phyloP scores from a whole-genome alignment of 768 basidiomycete species.

The Phaeolepiota aurea region DNA sequence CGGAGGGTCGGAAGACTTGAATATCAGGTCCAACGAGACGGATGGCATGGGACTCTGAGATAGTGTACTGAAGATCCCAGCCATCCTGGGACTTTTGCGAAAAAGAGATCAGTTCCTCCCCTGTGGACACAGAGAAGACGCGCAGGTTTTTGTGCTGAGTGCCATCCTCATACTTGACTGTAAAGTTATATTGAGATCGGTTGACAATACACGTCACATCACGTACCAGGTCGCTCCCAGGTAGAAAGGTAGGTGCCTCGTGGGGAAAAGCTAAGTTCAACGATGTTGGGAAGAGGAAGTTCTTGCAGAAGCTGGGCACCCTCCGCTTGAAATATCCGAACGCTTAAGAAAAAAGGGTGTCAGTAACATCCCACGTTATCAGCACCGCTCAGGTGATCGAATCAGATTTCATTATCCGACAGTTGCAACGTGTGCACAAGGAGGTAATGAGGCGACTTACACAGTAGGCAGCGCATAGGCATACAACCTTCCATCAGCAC shows the following conservation, averaged over 20 bases:
- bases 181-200: constrained; percentile 1
- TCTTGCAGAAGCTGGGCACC: constrained; percentile 67
- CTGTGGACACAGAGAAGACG: constrained; percentile 80
- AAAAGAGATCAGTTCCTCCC: constrained; percentile 81
- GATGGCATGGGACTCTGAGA: constrained; percentile 81
- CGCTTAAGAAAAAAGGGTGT: constrained; percentile 28
- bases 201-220: neutral
- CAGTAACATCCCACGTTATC: neutral
- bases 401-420: neutral
- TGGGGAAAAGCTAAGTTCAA: constrained; percentile 90
- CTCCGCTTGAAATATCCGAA: constrained; percentile 72
- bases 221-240: constrained; percentile 82
- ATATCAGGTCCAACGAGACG: constrained; percentile 75
- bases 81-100: constrained; percentile 86
- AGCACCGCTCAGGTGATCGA: neutral
- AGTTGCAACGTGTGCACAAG: constrained; percentile 9
- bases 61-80: constrained; percentile 89
- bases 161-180: constrained; percentile 84
- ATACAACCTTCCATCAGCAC: constrained; percentile 79
- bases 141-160: constrained; percentile 90
- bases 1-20: constrained; percentile 75
- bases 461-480: constrained; percentile 72
- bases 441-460: constrained; percentile 35
- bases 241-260: constrained; percentile 89
- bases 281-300: constrained; percentile 61